Evolutionary conservation across 2,329 filamentous ascomycete genomes (phyloP).

Genomic region (Penicillium sp.): DNA sequence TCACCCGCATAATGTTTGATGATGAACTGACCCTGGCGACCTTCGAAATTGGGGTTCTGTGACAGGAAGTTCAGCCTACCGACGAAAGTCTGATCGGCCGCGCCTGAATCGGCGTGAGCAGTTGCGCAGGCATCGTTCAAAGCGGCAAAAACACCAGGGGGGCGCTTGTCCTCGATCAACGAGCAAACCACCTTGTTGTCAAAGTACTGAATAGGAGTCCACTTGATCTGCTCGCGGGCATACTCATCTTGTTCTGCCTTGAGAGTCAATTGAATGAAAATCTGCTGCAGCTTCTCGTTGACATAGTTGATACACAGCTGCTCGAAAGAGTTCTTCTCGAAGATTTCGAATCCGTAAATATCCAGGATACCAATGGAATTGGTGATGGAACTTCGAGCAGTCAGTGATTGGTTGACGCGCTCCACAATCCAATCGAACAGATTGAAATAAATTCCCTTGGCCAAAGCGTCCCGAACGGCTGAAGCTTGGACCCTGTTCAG

Average conservation of each 20-base stretch:
- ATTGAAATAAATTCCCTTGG: constrained; percentile 96
- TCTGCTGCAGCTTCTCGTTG: constrained; percentile 98
- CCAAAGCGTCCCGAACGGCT: constrained; percentile 83
- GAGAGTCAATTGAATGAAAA: constrained; percentile 95
- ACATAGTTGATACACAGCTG: constrained; percentile 99
- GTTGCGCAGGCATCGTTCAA: constrained; percentile 98
- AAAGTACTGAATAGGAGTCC: constrained; percentile 99
- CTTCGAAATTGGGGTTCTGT: constrained; percentile 82
- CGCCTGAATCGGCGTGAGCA: constrained; percentile 91
- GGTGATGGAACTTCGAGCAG: constrained; percentile 68
- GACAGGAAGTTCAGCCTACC: constrained; percentile 87
- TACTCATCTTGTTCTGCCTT: constrained; percentile 99
- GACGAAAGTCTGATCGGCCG: constrained; percentile 94
- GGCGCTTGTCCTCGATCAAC: constrained; percentile 85
- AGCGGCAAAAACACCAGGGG: constrained; percentile 89
- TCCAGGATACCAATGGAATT: constrained; percentile 96
- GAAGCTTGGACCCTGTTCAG: constrained; percentile 83
- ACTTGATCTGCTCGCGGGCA: constrained; percentile 90
- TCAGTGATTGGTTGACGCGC: constrained; percentile 83
- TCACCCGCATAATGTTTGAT: constrained; percentile 99
- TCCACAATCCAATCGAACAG: constrained; percentile 98
- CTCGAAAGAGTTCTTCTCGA: constrained; percentile 98
- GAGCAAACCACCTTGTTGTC: constrained; percentile 99
- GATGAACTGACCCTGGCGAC: constrained; percentile 92
- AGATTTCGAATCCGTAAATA: constrained; percentile 99